Conservation (phyloP, 2,329 filamentous ascomycete species). For the Fusarium tuaranense region DNA sequence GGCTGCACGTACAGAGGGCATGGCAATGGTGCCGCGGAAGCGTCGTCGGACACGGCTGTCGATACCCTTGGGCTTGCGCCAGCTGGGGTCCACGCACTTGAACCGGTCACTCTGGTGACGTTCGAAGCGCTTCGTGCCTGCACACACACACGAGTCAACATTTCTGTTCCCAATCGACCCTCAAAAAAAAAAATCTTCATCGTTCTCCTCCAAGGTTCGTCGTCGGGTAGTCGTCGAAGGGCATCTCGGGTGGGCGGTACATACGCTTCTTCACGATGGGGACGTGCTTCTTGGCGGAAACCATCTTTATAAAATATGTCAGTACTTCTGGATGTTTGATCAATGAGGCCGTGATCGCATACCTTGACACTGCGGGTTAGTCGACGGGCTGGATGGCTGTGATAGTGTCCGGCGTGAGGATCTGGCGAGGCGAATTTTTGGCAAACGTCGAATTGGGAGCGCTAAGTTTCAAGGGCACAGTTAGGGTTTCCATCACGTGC, state of each 20-base stretch:
- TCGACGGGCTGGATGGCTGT: slow-evolving; percentile 50
- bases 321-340: slow-evolving; percentile 40
- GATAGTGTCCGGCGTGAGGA: slow-evolving; percentile 51
- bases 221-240: slow-evolving; percentile 31
- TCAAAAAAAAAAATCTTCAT: neutral
- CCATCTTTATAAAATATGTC: slow-evolving; percentile 75
- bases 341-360: slow-evolving; percentile 37
- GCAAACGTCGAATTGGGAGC: slow-evolving; percentile 46
- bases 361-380: slow-evolving; percentile 57
- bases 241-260: slow-evolving; percentile 56
- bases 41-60: slow-evolving; percentile 97
- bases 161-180: slow-evolving; percentile 19
- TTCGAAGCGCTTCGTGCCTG: slow-evolving; percentile 93
- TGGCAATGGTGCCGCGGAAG: slow-evolving; percentile 94
- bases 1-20: slow-evolving; percentile 89
- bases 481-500: slow-evolving; percentile 51
- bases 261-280: slow-evolving; percentile 99
- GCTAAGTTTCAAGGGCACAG: slow-evolving; percentile 48
- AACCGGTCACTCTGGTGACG: slow-evolving; percentile 98
- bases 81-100: slow-evolving; percentile 89
- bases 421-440: slow-evolving; percentile 52
- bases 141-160: slow-evolving; percentile 53
- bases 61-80: slow-evolving; percentile 99
- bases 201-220: slow-evolving; percentile 20
- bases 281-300: slow-evolving; percentile 99